Evolutionary conservation across 176 grass and related monocot genomes (phyloP), one percentile per base, ranked within the genome.

Genomic region (Themeda triandra): DNA sequence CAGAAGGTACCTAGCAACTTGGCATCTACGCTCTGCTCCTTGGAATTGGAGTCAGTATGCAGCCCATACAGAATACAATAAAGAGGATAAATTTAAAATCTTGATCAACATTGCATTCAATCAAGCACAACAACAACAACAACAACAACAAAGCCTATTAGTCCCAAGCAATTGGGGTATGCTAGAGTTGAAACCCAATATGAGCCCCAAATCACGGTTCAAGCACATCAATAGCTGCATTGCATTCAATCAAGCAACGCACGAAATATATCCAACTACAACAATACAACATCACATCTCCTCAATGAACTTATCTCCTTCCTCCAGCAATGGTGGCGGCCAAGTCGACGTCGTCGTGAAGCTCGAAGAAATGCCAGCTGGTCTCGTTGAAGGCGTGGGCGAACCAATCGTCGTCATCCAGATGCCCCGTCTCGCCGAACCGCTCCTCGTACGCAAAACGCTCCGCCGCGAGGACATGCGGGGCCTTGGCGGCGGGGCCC

Each of bases 341-440:
- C 91, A 93, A 70, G 49, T 85, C 73, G 23, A 36, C 53, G 23
- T 28, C 54, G 7, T 88, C 63, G 18, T 88, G 79, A 71, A 90
- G 80, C 29, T 91, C 67, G 8, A 98, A 98, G 85, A 98, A 95
- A 88, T 98, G 95, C 92, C 95, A 98, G 84, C 92, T 91, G 11
- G 92, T 98, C 72, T 98, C 89, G 82, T 93, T 90, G 77, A 95
- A 95, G 3, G 95, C 87, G 45, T 77, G 85, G 73, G 58, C 13
- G 46, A 91, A 86, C 35, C 85, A 84, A 53, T 88, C 91, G 8
- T 88, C 91, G 0, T 86, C 87, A 24, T 76, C 83, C 92, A 83
- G 9, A 18, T 59, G 33, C 29, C 18, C 27, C 28, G 31, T 79
- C 39, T 87, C 85, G 65, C 87, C 90, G 28, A 89, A 18, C 40